Base-by-base conservation (phyloP, 2,329 filamentous ascomycete genomes). In the Fusarium pseudonygamai region DNA sequence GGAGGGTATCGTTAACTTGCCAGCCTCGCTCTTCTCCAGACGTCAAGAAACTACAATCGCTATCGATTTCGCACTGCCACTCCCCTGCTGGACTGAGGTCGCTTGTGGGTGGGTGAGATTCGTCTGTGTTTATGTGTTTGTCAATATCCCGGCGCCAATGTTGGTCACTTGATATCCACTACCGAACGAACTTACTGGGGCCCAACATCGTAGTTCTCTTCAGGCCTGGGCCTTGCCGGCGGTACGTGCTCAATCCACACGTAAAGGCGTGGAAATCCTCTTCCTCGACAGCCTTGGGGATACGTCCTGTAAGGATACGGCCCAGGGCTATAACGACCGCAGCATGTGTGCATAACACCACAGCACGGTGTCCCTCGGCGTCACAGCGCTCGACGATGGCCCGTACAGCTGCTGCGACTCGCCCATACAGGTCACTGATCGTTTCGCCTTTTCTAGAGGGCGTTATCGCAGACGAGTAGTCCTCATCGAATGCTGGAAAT, bases 181-280 rank as follows among this genome's bases (percentile, higher is more conserved):
- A 50, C 24, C 56, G 57, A 69, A 43, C 60, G 57, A 72, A 72
- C 73, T 45, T 67, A 77, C 75, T 60, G 40, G 67, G 24, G 36
- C 58, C 42, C 39, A 59, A 34, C 26, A 45, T 60, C 50, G 64
- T 55, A 42, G 36, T 67, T 24, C 45, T 60, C 36, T 64, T 66
- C 24, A 62, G 58, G 40, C 64, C 60, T 76, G 28, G n/a, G 28
- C 30, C 39, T 57, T 73, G 75, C 58, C 83, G 80, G 67, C 83
- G 80, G 74, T 85, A 98, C 43, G 90, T 90, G 75, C 90, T 95
- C 76, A 97, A 80, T 1, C 93, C 92, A 78, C 94, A 96, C 4
- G 95, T 97, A 80, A 92, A 97, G 69, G 94, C 94, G 67, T 88
- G 86, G 80, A 97, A 98, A 81, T 98, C 95, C 71, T 96, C 92